phyloP scores from a whole-genome alignment of 2,329 filamentous ascomycete species.

The Fusarium beomiforme region DNA sequence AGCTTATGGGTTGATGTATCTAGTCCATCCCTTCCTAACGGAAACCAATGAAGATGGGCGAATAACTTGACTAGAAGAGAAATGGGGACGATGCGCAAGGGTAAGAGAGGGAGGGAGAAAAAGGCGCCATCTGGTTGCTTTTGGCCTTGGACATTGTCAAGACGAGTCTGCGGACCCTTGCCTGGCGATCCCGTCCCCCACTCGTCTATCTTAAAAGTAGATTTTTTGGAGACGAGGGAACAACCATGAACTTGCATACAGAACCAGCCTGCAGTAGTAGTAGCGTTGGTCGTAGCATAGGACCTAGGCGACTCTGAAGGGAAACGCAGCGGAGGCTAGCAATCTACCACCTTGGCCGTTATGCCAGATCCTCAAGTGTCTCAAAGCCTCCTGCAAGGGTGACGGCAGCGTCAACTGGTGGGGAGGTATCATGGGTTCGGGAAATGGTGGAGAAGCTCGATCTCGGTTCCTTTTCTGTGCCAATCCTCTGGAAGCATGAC shows the following conservation, averaged over 20 bases:
- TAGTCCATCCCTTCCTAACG: slow-evolving; percentile 38
- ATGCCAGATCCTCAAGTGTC: slow-evolving; percentile 45
- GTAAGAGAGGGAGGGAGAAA: slow-evolving; percentile 29
- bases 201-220: slow-evolving; percentile 38
- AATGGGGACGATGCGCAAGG: slow-evolving; percentile 23
- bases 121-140: slow-evolving; percentile 38
- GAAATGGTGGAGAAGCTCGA: slow-evolving; percentile 41
- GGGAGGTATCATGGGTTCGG: slow-evolving; percentile 37
- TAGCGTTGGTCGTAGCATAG: slow-evolving; percentile 25
- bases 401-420: slow-evolving; percentile 38
- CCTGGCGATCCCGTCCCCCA: slow-evolving; percentile 39
- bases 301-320: slow-evolving; percentile 15
- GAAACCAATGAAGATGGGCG: slow-evolving; percentile 20
- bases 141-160: slow-evolving; percentile 41
- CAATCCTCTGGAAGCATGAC: slow-evolving; percentile 27
- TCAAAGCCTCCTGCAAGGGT: slow-evolving; percentile 44
- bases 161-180: slow-evolving; percentile 40
- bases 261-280: slow-evolving; percentile 28
- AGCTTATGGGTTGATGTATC: slow-evolving; percentile 37
- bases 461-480: slow-evolving; percentile 25
- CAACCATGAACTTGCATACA: slow-evolving; percentile 18
- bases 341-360: slow-evolving; percentile 40
- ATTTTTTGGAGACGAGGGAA: slow-evolving; percentile 25
- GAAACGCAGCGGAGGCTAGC: slow-evolving; percentile 29
- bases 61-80: slow-evolving; percentile 21